phyloP scores from a whole-genome alignment of 139 green algal genomes.

The Auxenochlorella pyrenoidosa region DNA sequence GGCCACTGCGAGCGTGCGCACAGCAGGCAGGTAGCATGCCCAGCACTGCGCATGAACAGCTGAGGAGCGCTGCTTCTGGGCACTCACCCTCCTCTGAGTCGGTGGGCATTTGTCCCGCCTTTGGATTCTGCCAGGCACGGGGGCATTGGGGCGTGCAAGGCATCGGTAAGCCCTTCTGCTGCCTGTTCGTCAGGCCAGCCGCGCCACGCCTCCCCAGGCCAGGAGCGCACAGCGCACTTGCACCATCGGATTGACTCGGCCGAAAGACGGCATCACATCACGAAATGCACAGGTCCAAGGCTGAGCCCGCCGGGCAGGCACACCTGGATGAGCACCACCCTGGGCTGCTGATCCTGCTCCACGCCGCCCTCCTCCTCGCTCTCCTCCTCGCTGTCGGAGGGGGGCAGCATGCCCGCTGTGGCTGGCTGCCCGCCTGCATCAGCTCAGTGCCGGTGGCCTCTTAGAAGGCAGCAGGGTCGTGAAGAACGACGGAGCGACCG shows the following conservation, averaged over 20 bases:
- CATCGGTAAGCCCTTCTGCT: neutral
- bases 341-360: slow-evolving; percentile 35
- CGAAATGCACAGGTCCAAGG: too few relatives aligned
- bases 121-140: neutral
- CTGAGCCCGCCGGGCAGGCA: neutral
- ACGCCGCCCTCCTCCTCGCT: slow-evolving; percentile 51
- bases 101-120: slow-evolving; percentile 26
- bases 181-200: too few relatives aligned
- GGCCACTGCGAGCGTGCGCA: too few relatives aligned
- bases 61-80: neutral
- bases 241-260: too few relatives aligned
- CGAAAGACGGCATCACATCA: too few relatives aligned
- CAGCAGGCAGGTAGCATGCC: neutral
- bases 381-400: slow-evolving; percentile 69
- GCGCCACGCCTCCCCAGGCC: too few relatives aligned
- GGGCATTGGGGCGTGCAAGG: neutral
- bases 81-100: slow-evolving; percentile 23
- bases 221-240: too few relatives aligned
- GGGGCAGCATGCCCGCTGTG: slow-evolving; percentile 80
- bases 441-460: neutral
- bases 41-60: neutral
- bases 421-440: slow-evolving; percentile 57
- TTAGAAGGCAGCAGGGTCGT: too few relatives aligned
- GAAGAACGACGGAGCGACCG: neutral
- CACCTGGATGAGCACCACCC: slow-evolving; percentile 33